Percentiles rank a stretch among this genome's conserved stretches.
Evolutionary conservation across 306 rosid genomes (phyloP).

Genomic region (Cicer arietinum): DNA sequence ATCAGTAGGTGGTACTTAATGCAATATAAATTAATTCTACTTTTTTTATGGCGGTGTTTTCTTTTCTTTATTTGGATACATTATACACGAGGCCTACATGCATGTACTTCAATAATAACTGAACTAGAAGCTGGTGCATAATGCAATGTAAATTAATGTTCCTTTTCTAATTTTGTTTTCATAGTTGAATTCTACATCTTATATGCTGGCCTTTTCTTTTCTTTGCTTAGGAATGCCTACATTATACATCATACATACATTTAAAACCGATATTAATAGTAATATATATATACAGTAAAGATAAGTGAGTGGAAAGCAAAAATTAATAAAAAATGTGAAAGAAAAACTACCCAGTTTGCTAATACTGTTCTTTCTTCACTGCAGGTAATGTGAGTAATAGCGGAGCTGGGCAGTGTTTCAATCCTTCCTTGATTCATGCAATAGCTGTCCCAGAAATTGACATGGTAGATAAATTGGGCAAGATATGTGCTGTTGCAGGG

Average conservation of each 20-base stretch:
- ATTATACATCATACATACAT: neutral
- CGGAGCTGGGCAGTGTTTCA: conserved; percentile 65
- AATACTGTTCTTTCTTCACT: conserved; percentile 36
- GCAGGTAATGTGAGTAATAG: conserved; percentile 61
- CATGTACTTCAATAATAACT: conserved; percentile 14
- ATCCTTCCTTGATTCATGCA: conserved; percentile 90
- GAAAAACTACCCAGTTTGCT: conserved; percentile 2
- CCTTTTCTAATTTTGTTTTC: conserved; percentile 35
- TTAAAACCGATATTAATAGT: conserved; percentile 4
- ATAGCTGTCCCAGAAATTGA: conserved; percentile 83
- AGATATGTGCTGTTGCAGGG: conserved; percentile 82
- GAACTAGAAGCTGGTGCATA: conserved; percentile 22
- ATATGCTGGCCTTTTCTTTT: conserved; percentile 15
- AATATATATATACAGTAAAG: conserved; percentile 2
- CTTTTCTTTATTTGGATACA: conserved; percentile 21
- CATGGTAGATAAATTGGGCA: conserved; percentile 71
- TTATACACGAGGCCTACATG: conserved; percentile 1
- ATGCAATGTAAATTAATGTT: conserved; percentile 20
- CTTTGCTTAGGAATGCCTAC: conserved; percentile 6
- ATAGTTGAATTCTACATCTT: conserved; percentile 6
- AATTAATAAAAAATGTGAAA: neutral
- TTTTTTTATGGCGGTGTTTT: conserved; percentile 21
- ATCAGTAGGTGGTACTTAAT: conserved; percentile 8
- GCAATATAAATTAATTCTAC: neutral
- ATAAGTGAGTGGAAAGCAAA: conserved; percentile 6